Evolutionary conservation across 352 stramenopile species (phyloP).

Genomic region (Phytophthora multivora): DNA sequence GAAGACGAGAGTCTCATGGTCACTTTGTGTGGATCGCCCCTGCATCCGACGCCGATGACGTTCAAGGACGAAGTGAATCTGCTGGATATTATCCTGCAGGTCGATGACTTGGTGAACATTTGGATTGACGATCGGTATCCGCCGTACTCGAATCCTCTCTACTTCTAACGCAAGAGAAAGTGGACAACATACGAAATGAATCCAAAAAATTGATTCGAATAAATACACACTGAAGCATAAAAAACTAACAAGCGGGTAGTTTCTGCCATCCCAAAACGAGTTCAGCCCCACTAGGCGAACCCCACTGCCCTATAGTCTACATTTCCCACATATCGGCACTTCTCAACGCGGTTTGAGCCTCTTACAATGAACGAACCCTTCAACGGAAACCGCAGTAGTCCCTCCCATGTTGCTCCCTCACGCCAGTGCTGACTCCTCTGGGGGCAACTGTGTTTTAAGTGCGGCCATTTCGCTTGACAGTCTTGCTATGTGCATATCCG

Average conservation of each 20-base stretch:
- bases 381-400: conserved; percentile 1
- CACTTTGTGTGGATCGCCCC: conserved; percentile 52
- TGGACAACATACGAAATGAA: conserved; percentile 5
- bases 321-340: conserved; percentile 5
- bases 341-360: conserved; percentile 16
- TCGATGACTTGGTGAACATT: conserved; percentile 74
- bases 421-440: conserved; percentile 7
- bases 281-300: conserved; percentile 28
- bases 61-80: conserved; percentile 67
- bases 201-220: conserved; percentile 22
- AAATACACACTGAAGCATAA: conserved; percentile 31
- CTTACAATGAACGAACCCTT: conserved; percentile 8
- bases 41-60: conserved; percentile 57
- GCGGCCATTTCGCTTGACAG: conserved; percentile 37
- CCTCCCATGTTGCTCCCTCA: conserved; percentile 25
- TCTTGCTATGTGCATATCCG: conserved; percentile 28
- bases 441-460: conserved; percentile 28
- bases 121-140: conserved; percentile 78
- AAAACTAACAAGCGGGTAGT: conserved; percentile 20
- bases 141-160: conserved; percentile 70
- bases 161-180: conserved; percentile 42
- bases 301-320: conserved; percentile 24
- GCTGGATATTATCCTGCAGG: conserved; percentile 63
- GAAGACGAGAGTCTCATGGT: conserved; percentile 57
- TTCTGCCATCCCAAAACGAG: conserved; percentile 7